phyloP scores from a whole-genome alignment of 495 filamentous ascomycete species.

The Aspergillus bridgeri region DNA sequence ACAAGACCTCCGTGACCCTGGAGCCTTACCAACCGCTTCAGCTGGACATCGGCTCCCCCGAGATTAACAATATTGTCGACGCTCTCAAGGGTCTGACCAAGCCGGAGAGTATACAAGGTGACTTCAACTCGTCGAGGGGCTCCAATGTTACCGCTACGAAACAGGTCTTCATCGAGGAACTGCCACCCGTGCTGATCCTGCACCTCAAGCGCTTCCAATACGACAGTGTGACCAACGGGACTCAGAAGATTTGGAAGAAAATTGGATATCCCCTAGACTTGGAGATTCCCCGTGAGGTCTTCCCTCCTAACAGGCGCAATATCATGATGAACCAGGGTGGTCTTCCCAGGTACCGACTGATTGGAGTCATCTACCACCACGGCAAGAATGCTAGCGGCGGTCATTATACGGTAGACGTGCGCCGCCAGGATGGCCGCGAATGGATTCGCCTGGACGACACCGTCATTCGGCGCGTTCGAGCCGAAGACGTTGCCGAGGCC shows the following conservation, averaged over 20 bases:
- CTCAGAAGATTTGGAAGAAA: constrained; percentile 98
- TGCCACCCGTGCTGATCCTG: constrained; percentile 89
- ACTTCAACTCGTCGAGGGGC: constrained; percentile 80
- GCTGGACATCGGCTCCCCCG: constrained; percentile 82
- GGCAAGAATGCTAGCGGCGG: constrained; percentile 93
- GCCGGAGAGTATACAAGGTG: constrained; percentile 78
- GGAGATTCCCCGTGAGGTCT: constrained; percentile 90
- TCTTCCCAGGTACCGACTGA: constrained; percentile 76
- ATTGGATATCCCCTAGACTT: constrained; percentile 91
- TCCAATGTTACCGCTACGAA: constrained; percentile 77
- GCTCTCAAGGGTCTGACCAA: constrained; percentile 81
- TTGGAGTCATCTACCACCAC: constrained; percentile 94
- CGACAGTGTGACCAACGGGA: constrained; percentile 76
- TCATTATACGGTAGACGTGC: constrained; percentile 95
- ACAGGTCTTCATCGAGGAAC: constrained; percentile 89
- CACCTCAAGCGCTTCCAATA: constrained; percentile 98
- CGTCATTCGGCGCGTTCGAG: constrained; percentile 75
- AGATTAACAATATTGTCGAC: constrained; percentile 87
- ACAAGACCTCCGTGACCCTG: constrained; percentile 84
- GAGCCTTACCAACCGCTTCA: constrained; percentile 94
- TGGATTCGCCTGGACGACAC: constrained; percentile 98
- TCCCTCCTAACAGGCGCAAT: constrained; percentile 70
- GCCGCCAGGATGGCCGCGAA: constrained; percentile 86
- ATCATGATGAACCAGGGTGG: constrained; percentile 58
- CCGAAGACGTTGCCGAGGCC: constrained; percentile 87